Evolutionary conservation across 2,329 filamentous ascomycete genomes (phyloP), one percentile per base, ranked within the genome.

Genomic region (Colletotrichum horii): DNA sequence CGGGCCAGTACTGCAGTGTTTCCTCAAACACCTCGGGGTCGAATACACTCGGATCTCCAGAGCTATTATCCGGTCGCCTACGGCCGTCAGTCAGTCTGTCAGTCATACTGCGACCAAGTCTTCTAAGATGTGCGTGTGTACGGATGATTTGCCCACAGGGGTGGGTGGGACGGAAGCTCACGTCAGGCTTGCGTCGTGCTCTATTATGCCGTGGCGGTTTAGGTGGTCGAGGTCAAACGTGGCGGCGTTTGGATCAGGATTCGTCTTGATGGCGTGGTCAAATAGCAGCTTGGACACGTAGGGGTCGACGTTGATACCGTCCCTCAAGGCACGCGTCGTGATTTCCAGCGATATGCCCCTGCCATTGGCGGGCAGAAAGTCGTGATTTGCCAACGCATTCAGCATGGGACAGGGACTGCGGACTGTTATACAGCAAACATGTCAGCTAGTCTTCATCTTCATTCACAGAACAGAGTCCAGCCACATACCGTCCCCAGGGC

Each of bases 21-120:
- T 66, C 64, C 24, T 66, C 76, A 76, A 77, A 83, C 16, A 81
- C 77, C 26, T 76, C 74, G 14, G 78, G 68, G 56, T 80, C 71
- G 64, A 83, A 83, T 30, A 77, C 78, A 67, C 80, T 75, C 75
- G 80, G 80, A 75, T 83, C 78, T 38, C 81, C 81, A 30, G 78
- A 79, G 70, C 75, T 69, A 48, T 77, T 38, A 70, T 83, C 82
- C 56, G 77, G 75, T 58, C 55, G 55, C 1, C 55, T 58, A 62
- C 80, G 76, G 71, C 71, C 79, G 22, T 8, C 55, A 11, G 55
- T 58, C 55, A 58, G 55, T 26, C 5, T 24, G 52, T 28, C 55
- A 58, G 15, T 9, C 6, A 58, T 28, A 3, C 19, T 58, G 14
- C 7, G n/a, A 58, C 4, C 24, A 9, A 58, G 4, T 19, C 24